Percentiles rank a stretch among this genome's conserved stretches.
Evolutionary conservation across 2,329 filamentous ascomycete genomes (phyloP).

Genomic region (Paecilomyces formosus): DNA sequence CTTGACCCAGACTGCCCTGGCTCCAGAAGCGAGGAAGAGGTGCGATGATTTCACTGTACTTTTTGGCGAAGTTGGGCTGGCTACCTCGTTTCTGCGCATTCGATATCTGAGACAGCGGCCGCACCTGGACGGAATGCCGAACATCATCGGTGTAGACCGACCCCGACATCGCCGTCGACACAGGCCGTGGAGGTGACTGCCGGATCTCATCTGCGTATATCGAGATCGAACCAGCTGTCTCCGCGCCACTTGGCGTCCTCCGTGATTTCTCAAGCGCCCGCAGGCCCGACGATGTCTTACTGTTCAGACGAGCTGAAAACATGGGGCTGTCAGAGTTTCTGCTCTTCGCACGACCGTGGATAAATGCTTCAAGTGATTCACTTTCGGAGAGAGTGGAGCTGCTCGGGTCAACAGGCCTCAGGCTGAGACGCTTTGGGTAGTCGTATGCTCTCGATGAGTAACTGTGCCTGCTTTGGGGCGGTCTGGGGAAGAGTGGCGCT

Average conservation of each 20-base stretch:
- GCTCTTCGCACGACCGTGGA: slow-evolving; percentile 29
- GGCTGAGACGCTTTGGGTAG: slow-evolving; percentile 19
- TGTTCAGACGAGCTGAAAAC: slow-evolving; percentile 27
- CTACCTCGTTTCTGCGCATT: slow-evolving; percentile 18
- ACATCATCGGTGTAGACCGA: slow-evolving; percentile 29
- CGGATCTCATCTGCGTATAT: slow-evolving; percentile 23
- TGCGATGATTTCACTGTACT: slow-evolving; percentile 28
- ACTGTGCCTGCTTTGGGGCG: slow-evolving; percentile 19
- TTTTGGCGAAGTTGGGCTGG: slow-evolving; percentile 28
- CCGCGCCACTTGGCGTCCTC: slow-evolving; percentile 26
- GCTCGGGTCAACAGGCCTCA: slow-evolving; percentile 23
- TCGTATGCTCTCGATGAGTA: slow-evolving; percentile 19
- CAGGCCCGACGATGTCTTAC: slow-evolving; percentile 23
- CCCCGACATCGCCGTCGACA: slow-evolving; percentile 25
- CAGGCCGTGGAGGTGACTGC: slow-evolving; percentile 23
- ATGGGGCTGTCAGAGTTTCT: slow-evolving; percentile 32
- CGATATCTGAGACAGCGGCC: slow-evolving; percentile 18
- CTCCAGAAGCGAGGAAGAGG: slow-evolving; percentile 31
- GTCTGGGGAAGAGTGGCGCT: slow-evolving; percentile 28
- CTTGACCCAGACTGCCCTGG: slow-evolving; percentile 28
- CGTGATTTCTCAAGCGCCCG: slow-evolving; percentile 27
- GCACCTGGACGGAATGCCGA: slow-evolving; percentile 23
- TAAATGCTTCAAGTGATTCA: slow-evolving; percentile 31
- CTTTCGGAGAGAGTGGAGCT: slow-evolving; percentile 24
- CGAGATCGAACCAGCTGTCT: slow-evolving; percentile 24